Evolutionary conservation across 345 rosid genomes (phyloP), one percentile per base, ranked within the genome.

Genomic region (Boechera retrofracta): DNA sequence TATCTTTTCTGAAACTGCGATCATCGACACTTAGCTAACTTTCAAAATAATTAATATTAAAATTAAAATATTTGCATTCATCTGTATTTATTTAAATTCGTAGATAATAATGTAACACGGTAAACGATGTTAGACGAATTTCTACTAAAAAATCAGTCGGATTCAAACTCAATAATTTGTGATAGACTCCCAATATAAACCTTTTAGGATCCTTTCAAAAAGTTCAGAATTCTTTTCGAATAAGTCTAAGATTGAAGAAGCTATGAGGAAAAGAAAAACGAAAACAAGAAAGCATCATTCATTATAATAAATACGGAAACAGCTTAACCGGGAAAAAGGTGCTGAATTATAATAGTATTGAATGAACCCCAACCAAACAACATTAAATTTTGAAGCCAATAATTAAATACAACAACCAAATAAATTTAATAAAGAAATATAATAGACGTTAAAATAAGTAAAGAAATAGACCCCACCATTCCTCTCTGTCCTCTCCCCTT

Each of bases 331-430:
- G 69, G 69, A 13, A 52, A 73, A 73, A 67, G 69, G 77, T 45
- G 45, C 24, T 51, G 67, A 62, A 55, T 24, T 12, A 62, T 28
- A 9, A 62, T 28, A 7, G 64, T 57, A 78, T 73, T 82, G 64
- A 82, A 82, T 78, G 82, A 76, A 72, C 67, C 79, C 80, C 75
- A 60, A 81, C 64, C 80, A 80, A 71, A 80, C 69, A 13, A 62
- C 83, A 84, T 72, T 81, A 53, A 86, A 73, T 81, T 54, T 59
- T 54, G 35, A 65, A 80, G 63, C 79, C 21, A 66, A 49, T 65
- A 58, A 84, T 76, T 82, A 67, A 82, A 71, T 81, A 67, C 84
- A 51, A 76, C 59, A 31, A 80, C 39, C 71, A 70, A 75, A 64
- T 55, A 48, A 60, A 15, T 13, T 44, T 15, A 67, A 64, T 5